Evolutionary conservation across 768 basidiomycete genomes (phyloP).

Genomic region (Zangia roseola): DNA sequence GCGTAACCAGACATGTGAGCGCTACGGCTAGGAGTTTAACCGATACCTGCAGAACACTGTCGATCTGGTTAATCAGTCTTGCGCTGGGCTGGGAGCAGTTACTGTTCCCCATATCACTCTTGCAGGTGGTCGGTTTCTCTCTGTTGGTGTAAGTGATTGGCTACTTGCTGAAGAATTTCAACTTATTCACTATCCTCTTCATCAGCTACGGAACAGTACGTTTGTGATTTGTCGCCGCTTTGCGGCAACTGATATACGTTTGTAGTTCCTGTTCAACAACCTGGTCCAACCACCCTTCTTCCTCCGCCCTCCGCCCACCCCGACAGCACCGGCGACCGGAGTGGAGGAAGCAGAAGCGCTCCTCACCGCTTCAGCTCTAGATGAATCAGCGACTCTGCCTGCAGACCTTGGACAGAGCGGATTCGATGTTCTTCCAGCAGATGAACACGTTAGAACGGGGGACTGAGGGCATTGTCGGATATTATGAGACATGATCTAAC

Average conservation of each 20-base stretch:
- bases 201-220: constrained; percentile 81
- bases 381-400: constrained; percentile 83
- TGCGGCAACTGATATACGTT: constrained; percentile 6
- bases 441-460: constrained; percentile 30
- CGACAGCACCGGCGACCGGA: constrained; percentile 35
- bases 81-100: constrained; percentile 89
- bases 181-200: constrained; percentile 10
- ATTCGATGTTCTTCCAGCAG: constrained; percentile 73
- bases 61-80: constrained; percentile 94
- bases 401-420: constrained; percentile 80
- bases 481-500: not conserved
- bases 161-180: not conserved
- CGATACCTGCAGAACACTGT: constrained; percentile 92
- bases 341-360: constrained; percentile 59
- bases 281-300: constrained; percentile 64
- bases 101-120: constrained; percentile 73
- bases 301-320: constrained; percentile 45
- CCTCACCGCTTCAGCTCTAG: constrained; percentile 44
- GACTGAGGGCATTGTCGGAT: constrained; percentile 4
- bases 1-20: constrained; percentile 89
- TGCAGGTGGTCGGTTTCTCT: constrained; percentile 84
- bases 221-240: constrained; percentile 11
- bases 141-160: constrained; percentile 75
- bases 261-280: constrained; percentile 87
- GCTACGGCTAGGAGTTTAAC: constrained; percentile 90